Evolutionary conservation across 2,329 filamentous ascomycete genomes (phyloP).

Genomic region (Penicillium freii): DNA sequence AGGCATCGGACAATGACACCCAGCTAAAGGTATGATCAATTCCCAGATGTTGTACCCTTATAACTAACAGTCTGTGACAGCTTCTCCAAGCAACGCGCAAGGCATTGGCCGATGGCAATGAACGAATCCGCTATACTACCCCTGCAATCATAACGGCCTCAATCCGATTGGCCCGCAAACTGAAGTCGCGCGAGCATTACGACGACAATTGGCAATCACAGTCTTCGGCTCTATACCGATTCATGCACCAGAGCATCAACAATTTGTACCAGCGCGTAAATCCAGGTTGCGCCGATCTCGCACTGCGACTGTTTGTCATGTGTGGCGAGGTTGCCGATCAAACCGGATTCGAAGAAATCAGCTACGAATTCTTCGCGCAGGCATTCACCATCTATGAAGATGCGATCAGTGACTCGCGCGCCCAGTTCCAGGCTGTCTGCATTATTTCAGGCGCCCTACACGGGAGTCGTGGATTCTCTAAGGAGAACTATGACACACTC

Average conservation of each 20-base stretch:
- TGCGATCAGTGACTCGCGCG: constrained; percentile 88
- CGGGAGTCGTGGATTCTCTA: constrained; percentile 83
- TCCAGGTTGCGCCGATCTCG: constrained; percentile 77
- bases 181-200: constrained; percentile 87
- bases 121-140: constrained; percentile 92
- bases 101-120: constrained; percentile 85
- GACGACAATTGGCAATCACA: constrained; percentile 71
- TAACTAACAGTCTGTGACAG: constrained; percentile 33
- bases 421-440: constrained; percentile 96
- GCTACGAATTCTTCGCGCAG: constrained; percentile 97
- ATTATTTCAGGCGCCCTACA: constrained; percentile 88
- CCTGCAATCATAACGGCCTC: constrained; percentile 87
- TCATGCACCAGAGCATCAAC: constrained; percentile 85
- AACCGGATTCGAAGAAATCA: constrained; percentile 88
- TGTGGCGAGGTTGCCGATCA: constrained; percentile 92
- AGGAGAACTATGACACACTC: constrained; percentile 97
- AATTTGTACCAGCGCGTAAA: constrained; percentile 84
- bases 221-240: constrained; percentile 85
- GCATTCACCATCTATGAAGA: constrained; percentile 98
- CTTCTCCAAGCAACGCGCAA: constrained; percentile 84
- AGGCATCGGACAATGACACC: constrained; percentile 81
- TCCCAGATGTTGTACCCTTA: background rate
- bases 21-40: constrained; percentile 67
- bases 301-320: constrained; percentile 82
- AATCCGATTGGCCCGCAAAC: constrained; percentile 81